Conservation (phyloP, 2,329 filamentous ascomycete species). For the Exophiala xenobiotica region DNA sequence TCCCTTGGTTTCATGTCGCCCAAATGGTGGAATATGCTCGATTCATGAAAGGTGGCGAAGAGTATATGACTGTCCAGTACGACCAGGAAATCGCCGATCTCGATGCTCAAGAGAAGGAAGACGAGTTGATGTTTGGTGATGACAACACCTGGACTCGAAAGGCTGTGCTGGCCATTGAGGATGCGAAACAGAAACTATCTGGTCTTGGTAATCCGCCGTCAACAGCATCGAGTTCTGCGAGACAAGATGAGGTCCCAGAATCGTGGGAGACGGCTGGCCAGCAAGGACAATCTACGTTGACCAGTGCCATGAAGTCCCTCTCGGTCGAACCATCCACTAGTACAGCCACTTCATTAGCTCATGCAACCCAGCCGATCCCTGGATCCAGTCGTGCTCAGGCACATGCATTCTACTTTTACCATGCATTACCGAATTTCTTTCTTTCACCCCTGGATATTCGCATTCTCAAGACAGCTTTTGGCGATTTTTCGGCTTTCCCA, state of each 20-base stretch:
- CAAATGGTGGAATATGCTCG: constrained; percentile 93
- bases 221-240: constrained; percentile 36
- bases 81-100: constrained; percentile 76
- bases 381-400: constrained; percentile 8
- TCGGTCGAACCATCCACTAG: constrained; percentile 31
- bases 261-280: constrained; percentile 21
- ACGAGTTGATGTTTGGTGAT: constrained; percentile 87
- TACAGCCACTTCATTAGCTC: constrained; percentile 5
- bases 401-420: constrained; percentile 73
- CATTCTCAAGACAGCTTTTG: constrained; percentile 86
- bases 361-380: constrained; percentile 6
- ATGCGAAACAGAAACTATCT: constrained; percentile 71
- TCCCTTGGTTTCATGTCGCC: constrained; percentile 93
- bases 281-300: constrained; percentile 26
- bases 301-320: constrained; percentile 29
- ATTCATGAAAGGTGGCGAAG: constrained; percentile 88
- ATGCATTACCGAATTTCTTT: constrained; percentile 82
- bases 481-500: constrained; percentile 77
- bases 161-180: constrained; percentile 71
- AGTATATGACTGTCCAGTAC: constrained; percentile 81
- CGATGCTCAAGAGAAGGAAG: constrained; percentile 75
- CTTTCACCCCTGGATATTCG: constrained; percentile 88
- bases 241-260: constrained; percentile 18
- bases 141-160: constrained; percentile 90
- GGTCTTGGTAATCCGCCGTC: constrained; percentile 66